Evolutionary conservation across 331 rosid genomes (phyloP), one percentile per base, ranked within the genome.

Genomic region (Acacia concinna): DNA sequence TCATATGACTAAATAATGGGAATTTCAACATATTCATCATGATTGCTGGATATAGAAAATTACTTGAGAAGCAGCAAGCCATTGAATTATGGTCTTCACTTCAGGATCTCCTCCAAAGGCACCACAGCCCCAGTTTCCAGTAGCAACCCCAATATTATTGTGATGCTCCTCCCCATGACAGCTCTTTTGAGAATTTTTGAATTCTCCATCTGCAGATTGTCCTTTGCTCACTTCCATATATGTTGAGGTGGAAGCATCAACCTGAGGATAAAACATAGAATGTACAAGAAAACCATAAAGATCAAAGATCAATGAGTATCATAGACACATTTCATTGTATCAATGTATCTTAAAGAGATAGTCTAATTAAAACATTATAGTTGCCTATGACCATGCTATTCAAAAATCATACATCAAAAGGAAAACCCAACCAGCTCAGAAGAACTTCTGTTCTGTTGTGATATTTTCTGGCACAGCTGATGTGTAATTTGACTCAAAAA

Each of bases 1-100:
- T 68, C 78, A 20, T 43, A 70, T 51, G n/a, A 60, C 71, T 21
- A 35, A 20, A 67, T 23, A 52, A 63, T 31, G 68, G 59, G 66
- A 77, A 40, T 27, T 75, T n/a, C 41, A 17, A 38, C 32, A 31
- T 27, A 56, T 51, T 18, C 59, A 51, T 76, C 37, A 51, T 46
- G 18, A 79, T 28, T 11, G 71, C 63, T 21, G 38, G 70, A 80
- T 44, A 72, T 62, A 62, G 27, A 70, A 80, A 71, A 78, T 85
- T 78, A 94, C 97, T 93, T 92, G 97, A 84, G 98, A 95, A 73
- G 97, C 96, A 72, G 98, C 97, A 80, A 95, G 94, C 98, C 98
- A 95, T 73, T 95, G 98, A 74, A 95, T 83, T 59, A 92, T 81
- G 81, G 94, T 10, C 90, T 95, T 95, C 32, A 95, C 84, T 86